Percentiles rank a stretch among this genome's conserved stretches.
Evolutionary conservation across 2,329 filamentous ascomycete genomes (phyloP).

Genomic region (Talaromyces sp.): DNA sequence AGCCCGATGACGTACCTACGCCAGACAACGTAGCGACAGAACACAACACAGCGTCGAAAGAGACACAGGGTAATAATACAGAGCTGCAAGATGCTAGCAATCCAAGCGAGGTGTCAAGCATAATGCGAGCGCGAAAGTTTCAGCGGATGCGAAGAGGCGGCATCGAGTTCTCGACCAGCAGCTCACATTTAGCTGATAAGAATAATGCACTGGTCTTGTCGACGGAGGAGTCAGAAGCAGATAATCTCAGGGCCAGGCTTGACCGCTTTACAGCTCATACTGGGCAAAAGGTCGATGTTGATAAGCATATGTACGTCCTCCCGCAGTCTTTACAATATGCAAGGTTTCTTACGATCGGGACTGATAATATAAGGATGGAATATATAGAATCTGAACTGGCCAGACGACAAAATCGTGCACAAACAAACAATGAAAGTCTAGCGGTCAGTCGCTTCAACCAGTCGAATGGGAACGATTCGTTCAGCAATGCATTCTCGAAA

Average conservation of each 20-base stretch:
- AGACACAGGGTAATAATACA: constrained; percentile 18
- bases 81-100: constrained; percentile 20
- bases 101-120: constrained; percentile 27
- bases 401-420: constrained; percentile 43
- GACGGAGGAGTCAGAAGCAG: constrained; percentile 30
- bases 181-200: constrained; percentile 24
- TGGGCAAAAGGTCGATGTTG: constrained; percentile 55
- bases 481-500: constrained; percentile 26
- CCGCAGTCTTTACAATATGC: neutral
- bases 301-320: constrained; percentile 61
- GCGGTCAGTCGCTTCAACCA: constrained; percentile 18
- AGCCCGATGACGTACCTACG: constrained; percentile 22
- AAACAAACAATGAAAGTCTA: constrained; percentile 20
- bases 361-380: constrained; percentile 63
- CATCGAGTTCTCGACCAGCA: constrained; percentile 43
- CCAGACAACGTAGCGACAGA: constrained; percentile 10
- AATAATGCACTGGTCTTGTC: constrained; percentile 24
- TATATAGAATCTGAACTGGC: constrained; percentile 65
- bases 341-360: constrained; percentile 20
- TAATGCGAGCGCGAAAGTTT: constrained; percentile 39
- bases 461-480: constrained; percentile 20
- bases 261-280: constrained; percentile 58
- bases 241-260: constrained; percentile 40
- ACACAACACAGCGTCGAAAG: constrained; percentile 17
- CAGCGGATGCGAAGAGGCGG: constrained; percentile 40